Evolutionary conservation across 1,284 basidiomycete genomes (phyloP).

Genomic region (Trichosporon asahii): DNA sequence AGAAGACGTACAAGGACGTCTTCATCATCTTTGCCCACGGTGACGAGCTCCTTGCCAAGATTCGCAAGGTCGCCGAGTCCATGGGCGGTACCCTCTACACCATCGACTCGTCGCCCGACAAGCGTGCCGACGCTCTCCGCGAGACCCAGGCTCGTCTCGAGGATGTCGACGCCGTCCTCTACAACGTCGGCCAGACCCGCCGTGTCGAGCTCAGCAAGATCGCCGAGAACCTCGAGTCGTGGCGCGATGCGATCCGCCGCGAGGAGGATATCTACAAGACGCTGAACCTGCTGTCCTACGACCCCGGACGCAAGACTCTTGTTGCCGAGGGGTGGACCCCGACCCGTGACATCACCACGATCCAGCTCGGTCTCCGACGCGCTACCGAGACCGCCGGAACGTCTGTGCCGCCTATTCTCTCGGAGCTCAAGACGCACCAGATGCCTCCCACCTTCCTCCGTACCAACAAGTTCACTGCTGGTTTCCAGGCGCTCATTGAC

Average conservation of each 20-base stretch:
- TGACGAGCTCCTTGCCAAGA: slow-evolving; percentile 86
- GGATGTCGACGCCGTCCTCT: slow-evolving; percentile 85
- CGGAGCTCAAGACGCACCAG: slow-evolving; percentile 84
- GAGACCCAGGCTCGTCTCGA: slow-evolving; percentile 88
- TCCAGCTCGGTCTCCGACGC: slow-evolving; percentile 83
- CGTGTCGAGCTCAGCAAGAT: slow-evolving; percentile 80
- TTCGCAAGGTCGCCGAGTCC: slow-evolving; percentile 95
- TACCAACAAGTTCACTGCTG: slow-evolving; percentile 95
- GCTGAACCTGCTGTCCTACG: slow-evolving; percentile 90
- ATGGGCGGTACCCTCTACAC: slow-evolving; percentile 97
- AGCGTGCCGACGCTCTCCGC: slow-evolving; percentile 81
- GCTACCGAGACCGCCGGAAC: slow-evolving; percentile 97
- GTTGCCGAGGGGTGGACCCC: slow-evolving; percentile 99
- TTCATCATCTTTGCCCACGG: slow-evolving; percentile 99
- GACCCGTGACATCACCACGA: slow-evolving; percentile 77
- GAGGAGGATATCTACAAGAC: slow-evolving; percentile 96
- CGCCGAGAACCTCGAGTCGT: slow-evolving; percentile 79
- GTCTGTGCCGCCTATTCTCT: slow-evolving; percentile 83
- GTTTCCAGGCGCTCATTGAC: slow-evolving; percentile 97
- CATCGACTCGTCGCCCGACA: slow-evolving; percentile 90
- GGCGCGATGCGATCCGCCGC: slow-evolving; percentile 91
- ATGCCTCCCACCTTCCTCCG: slow-evolving; percentile 93
- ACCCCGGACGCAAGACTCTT: slow-evolving; percentile 87
- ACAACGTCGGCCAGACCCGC: slow-evolving; percentile 82
- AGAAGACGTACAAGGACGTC: slow-evolving; percentile 90